A percentile compares a stretch with the other conserved stretches of the same genome.
These are phyloP conservation scores for Casuarina equisetifolia DNA, from an alignment of 306 rosid species.

Conservation along the genomic window DNA sequence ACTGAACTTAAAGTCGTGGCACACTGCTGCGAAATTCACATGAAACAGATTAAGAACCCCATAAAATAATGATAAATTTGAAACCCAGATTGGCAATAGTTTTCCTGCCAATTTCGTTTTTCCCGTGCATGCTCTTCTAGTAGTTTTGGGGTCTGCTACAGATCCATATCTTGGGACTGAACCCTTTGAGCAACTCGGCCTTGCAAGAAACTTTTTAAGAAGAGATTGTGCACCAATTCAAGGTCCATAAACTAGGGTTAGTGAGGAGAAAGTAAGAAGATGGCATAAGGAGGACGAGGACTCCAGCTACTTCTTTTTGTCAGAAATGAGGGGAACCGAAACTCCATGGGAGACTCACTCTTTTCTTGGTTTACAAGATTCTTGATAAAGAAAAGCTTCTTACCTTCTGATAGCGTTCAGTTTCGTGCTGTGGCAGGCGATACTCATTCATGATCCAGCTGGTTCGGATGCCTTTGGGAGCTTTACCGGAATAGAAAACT, in stretches of 20 bases:
- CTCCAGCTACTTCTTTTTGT: neutral
- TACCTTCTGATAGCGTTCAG: conserved; percentile 94
- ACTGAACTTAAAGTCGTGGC: conserved; percentile 33
- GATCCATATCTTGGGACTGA: conserved; percentile 1
- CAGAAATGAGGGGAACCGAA: neutral
- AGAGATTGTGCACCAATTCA: neutral
- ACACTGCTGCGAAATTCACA: conserved; percentile 17
- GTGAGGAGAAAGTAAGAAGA: neutral
- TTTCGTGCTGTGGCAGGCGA: conserved; percentile 93
- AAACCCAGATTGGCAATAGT: neutral
- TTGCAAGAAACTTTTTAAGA: neutral
- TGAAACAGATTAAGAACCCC: neutral
- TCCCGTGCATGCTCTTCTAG: neutral
- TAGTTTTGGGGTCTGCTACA: neutral
- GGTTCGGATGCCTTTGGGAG: conserved; percentile 92
- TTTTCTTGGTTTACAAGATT: neutral
- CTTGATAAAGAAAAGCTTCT: too few relatives aligned
- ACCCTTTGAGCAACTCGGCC: neutral
- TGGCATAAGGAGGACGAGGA: neutral
- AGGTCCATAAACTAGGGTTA: conserved; percentile 34
- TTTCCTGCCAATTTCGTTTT: conserved; percentile 19
- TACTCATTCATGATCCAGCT: conserved; percentile 99
- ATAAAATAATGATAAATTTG: neutral
- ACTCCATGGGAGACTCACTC: neutral
- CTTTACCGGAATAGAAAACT: conserved; percentile 97